phyloP scores from a whole-genome alignment of 2,329 filamentous ascomycete species.

The Cladosporium sp. region DNA sequence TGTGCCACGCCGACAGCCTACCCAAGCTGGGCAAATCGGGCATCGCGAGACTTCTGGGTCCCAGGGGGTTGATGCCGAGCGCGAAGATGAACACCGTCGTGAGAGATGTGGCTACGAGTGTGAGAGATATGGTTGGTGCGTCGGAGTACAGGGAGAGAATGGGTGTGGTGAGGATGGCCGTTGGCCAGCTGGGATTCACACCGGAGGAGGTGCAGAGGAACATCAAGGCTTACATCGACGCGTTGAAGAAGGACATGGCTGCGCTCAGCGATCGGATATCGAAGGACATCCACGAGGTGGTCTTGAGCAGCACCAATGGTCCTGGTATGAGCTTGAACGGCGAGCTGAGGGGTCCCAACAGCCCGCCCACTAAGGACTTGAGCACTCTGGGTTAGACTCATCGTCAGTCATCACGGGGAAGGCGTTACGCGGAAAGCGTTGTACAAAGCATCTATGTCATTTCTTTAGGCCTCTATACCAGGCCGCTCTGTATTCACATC shows the following conservation, averaged over 20 bases:
- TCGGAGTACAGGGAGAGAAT: constrained; percentile 82
- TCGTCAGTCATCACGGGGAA: constrained; percentile 9
- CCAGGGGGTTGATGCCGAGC: constrained; percentile 88
- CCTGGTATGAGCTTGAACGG: constrained; percentile 86
- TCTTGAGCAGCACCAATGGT: constrained; percentile 81
- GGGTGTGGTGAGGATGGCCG: constrained; percentile 81
- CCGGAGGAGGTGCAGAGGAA: constrained; percentile 84
- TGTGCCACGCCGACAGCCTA: constrained; percentile 78
- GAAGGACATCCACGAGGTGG: constrained; percentile 72
- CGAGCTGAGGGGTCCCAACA: constrained; percentile 62
- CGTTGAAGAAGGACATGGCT: constrained; percentile 73
- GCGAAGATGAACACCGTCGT: constrained; percentile 85
- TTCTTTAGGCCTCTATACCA: constrained; percentile 10
- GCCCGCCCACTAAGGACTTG: constrained; percentile 40
- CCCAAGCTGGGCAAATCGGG: constrained; percentile 75
- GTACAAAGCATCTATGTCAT: constrained; percentile 12
- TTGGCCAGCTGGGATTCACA: constrained; percentile 85
- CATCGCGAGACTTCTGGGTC: constrained; percentile 77
- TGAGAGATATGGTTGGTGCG: constrained; percentile 78
- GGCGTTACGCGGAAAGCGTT: constrained; percentile 12
- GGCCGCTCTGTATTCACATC: constrained; percentile 12
- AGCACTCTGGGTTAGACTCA: constrained; percentile 10
- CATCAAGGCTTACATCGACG: constrained; percentile 69
- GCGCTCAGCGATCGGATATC: constrained; percentile 58
- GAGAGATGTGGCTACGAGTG: constrained; percentile 67